These are phyloP conservation scores for Fusarium denticulatum DNA, from an alignment of 2,329 filamentous ascomycete species.

Conservation along the genomic window DNA sequence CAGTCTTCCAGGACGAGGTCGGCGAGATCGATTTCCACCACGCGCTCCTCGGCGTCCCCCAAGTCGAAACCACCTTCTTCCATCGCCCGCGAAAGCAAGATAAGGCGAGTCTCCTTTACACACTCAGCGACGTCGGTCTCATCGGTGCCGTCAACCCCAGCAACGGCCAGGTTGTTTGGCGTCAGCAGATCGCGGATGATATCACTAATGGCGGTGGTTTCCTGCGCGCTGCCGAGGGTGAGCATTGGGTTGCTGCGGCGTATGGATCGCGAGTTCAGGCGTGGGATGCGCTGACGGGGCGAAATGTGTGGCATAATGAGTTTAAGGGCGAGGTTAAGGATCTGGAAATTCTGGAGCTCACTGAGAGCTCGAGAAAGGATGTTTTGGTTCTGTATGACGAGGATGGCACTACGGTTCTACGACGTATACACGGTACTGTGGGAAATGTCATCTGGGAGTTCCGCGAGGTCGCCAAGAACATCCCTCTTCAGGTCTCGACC, in stretches of 20 bases:
- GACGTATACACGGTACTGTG: conserved; percentile 76
- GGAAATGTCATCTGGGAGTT: conserved; percentile 84
- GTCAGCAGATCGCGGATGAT: conserved; percentile 74
- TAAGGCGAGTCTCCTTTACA: conserved; percentile 90
- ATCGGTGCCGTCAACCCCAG: conserved; percentile 90
- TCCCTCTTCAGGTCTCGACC: conserved; percentile 79
- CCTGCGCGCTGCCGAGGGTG: conserved; percentile 79
- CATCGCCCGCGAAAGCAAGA: conserved; percentile 84
- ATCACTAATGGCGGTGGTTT: conserved; percentile 59
- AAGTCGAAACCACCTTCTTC: conserved; percentile 90
- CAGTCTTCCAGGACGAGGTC: conserved; percentile 91
- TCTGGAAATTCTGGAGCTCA: conserved; percentile 80
- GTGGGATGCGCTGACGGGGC: conserved; percentile 86
- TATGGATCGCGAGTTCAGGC: conserved; percentile 75
- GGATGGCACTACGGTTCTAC: conserved; percentile 66
- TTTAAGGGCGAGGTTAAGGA: conserved; percentile 71
- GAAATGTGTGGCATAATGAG: conserved; percentile 76
- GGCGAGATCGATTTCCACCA: conserved; percentile 94
- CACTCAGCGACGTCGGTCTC: conserved; percentile 83
- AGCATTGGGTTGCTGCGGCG: conserved; percentile 80
- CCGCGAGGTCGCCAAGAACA: conserved; percentile 72
- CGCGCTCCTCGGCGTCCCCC: conserved; percentile 84
- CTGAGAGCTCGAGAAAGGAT: conserved; percentile 72
- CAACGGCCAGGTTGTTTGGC: conserved; percentile 86
- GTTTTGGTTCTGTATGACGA: conserved; percentile 75